Percentiles rank a stretch among this genome's conserved stretches.
These are phyloP conservation scores for Paracoccidioides brasiliensis DNA, from an alignment of 2,329 filamentous ascomycete species.

Conservation along the genomic window DNA sequence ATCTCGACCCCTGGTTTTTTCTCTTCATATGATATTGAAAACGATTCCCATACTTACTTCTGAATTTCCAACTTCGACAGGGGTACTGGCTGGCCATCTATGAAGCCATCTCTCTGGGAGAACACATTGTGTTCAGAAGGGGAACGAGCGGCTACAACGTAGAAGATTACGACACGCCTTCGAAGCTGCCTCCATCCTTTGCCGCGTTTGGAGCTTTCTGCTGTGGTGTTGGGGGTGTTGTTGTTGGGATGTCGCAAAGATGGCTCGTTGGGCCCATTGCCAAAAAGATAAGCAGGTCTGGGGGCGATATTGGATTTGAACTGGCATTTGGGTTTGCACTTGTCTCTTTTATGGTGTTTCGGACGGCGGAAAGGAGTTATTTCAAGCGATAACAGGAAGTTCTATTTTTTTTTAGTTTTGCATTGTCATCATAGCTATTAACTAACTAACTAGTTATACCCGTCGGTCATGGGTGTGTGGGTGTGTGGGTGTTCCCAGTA, in stretches of 20 bases:
- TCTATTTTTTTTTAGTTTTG: neutral
- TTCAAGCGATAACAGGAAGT: neutral
- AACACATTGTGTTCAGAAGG: conserved; percentile 56
- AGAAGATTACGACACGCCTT: conserved; percentile 44
- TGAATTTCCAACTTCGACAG: neutral
- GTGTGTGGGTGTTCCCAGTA: no score
- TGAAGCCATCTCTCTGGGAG: conserved; percentile 49
- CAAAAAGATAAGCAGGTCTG: conserved; percentile 34
- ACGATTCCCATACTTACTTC: neutral
- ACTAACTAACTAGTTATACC: no score
- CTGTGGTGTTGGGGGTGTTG: conserved; percentile 51
- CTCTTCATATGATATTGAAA: neutral
- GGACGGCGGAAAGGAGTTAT: neutral
- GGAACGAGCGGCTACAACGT: conserved; percentile 48
- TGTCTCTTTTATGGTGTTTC: conserved; percentile 11
- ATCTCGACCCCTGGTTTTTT: neutral
- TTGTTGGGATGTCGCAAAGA: conserved; percentile 55
- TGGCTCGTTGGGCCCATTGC: conserved; percentile 60
- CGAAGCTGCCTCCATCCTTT: conserved; percentile 48
- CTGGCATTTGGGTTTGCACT: conserved; percentile 50
- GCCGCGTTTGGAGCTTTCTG: conserved; percentile 52
- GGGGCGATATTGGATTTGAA: conserved; percentile 52
- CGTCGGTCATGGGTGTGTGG: no score
- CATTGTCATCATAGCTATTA: neutral
- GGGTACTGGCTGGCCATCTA: conserved; percentile 66